Evolutionary conservation across 257 asterid species (phyloP).

Genomic region (Hygrophila difformis): DNA sequence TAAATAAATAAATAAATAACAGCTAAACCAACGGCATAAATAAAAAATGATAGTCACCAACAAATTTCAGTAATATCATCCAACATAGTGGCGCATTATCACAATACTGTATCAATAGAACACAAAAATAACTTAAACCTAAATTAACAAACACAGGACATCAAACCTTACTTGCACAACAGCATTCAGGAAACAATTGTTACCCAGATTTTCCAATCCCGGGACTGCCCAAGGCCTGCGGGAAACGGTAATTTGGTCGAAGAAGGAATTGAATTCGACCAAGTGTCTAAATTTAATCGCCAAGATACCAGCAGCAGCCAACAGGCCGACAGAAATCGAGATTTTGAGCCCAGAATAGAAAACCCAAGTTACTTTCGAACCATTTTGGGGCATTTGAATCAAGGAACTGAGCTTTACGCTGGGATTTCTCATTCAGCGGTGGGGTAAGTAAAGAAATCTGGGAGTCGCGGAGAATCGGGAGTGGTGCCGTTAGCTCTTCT

Average conservation of each 20-base stretch:
- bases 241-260: slow-evolving; percentile 16
- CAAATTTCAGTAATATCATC: neutral
- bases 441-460: neutral
- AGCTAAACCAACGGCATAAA: neutral
- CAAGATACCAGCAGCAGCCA: slow-evolving; percentile 48
- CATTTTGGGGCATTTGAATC: slow-evolving; percentile 23
- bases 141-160: neutral
- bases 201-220: slow-evolving; percentile 79
- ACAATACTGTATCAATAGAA: neutral
- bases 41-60: neutral
- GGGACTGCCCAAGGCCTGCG: slow-evolving; percentile 45
- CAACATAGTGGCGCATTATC: neutral
- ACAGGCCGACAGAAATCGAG: slow-evolving; percentile 41
- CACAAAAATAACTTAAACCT: slow-evolving; percentile 4
- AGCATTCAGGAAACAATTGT: slow-evolving; percentile 86
- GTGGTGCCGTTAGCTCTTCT: neutral
- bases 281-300: slow-evolving; percentile 31
- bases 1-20: neutral
- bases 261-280: slow-evolving; percentile 21
- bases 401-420: slow-evolving; percentile 20
- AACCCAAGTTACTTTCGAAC: slow-evolving; percentile 29
- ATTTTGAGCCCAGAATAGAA: slow-evolving; percentile 29
- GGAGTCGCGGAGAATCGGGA: slow-evolving; percentile 4
- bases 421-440: slow-evolving; percentile 33
- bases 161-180: slow-evolving; percentile 65